Base-by-base conservation (phyloP, 495 filamentous ascomycete genomes). In the Aspergillus campestris region DNA sequence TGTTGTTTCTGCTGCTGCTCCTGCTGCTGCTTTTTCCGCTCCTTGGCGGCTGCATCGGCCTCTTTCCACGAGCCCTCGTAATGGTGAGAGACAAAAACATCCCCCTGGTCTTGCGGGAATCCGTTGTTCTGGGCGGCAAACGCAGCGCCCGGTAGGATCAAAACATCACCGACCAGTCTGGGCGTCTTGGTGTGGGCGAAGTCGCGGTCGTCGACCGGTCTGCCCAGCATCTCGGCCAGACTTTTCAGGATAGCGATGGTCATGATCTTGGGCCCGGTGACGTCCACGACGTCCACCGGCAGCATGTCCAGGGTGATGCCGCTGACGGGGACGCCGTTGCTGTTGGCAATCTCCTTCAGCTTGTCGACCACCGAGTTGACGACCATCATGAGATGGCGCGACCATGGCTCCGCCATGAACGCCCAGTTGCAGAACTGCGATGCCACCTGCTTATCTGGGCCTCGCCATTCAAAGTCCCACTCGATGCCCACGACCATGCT, bases 401-500 rank as follows among this genome's bases (percentile, higher is more conserved):
- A 58, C 1, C 50, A 46, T 3, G 67, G 62, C 44, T 52, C 55
- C 12, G 57, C 62, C 12, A 58, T 46, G 31, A 74, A 58, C 0
- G 62, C 59, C 61, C 67, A 73, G 35, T 67, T 71, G 33, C 59
- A 61, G 27, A 74, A 70, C 34, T 70, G 66, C 9, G 44, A 64
- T 34, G 56, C 64, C 47, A 57, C 58, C 13, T 61, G 47, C 12
- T 53, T 55, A 6, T 55, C 57, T 3, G 55, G 55, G n/a, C 61
- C 64, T 10, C 56, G 56, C 31, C 54, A 59, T 36, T 50, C 52
- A 14, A 64, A 42, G 44, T 73, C 69, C 31, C 60, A 64, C 37
- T 75, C 71, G 34, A 73, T 38, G 0, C 71, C 71, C 31, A 75
- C 58, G n/a, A 73, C 57, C 39, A 72, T 57, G 15, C 65, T 60